Evolutionary conservation across 1,284 basidiomycete genomes (phyloP), one percentile per base, ranked within the genome.

Genomic region (Schizophyllum commune): DNA sequence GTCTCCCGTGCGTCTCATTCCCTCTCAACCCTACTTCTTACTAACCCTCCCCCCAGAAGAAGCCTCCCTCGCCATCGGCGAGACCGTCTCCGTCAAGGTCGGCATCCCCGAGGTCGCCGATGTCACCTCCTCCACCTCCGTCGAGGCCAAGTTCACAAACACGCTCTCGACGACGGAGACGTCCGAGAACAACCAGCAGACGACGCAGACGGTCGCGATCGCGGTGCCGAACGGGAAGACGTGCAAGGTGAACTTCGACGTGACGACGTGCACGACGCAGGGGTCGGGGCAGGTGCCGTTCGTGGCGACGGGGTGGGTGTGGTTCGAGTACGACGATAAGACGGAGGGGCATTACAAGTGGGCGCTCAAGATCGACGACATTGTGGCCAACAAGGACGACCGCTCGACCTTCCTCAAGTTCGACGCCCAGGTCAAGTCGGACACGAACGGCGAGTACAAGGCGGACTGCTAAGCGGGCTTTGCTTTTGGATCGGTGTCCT

Each of bases 281-380:
- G 70, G 65, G 3, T 63, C 57, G 1, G 71, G 68, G 5, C 47
- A 63, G 27, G 60, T 69, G 20, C 64, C 59, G 5, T 65, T 68
- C 52, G 57, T 66, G 13, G 71, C 68, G 11, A 65, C 63, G 9
- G 70, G 71, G 1, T 71, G 60, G 61, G 66, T 71, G 9, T 72
- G 71, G 70, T 72, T 70, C 57, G 70, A 72, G 56, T 72, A 69
- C 56, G 63, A 69, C 7, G 58, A 63, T 47, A 54, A 11, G 39
- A 47, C 39, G 39, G 17, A 47, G 39, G 39, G 39, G 17, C 39
- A 27, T 59, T 19, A n/a, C 55, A 1, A 2, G 9, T 61, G 62
- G 64, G 64, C 62, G 7, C 33, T 65, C 21, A 65, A 19, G 57
- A 64, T 64, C n/a, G 63, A 65, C 33, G 20, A 1, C 1, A 56